These are phyloP conservation scores for Hypoxylon sp. DNA, from an alignment of 2,329 filamentous ascomycete species.

Conservation along the genomic window DNA sequence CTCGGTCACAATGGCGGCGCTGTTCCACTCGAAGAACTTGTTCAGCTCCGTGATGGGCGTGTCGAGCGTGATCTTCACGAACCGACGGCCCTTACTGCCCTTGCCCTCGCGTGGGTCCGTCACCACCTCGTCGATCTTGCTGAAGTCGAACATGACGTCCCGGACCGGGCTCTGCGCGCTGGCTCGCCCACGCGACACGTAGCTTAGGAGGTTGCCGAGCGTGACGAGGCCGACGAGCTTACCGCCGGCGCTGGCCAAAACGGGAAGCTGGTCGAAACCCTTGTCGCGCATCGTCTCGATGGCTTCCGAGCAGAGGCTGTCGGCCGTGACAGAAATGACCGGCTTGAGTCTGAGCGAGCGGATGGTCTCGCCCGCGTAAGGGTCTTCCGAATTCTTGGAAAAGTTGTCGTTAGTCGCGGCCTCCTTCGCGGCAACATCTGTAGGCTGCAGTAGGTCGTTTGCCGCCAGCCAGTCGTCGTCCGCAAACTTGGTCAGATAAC, in stretches of 20 bases:
- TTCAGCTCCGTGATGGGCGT: slow-evolving; percentile 86
- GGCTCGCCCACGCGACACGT: slow-evolving; percentile 86
- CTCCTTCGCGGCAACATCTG: slow-evolving; percentile 62
- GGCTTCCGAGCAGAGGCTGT: slow-evolving; percentile 81
- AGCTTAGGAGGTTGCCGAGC: slow-evolving; percentile 91
- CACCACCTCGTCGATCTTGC: slow-evolving; percentile 85
- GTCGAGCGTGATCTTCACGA: slow-evolving; percentile 93
- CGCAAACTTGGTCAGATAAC: slow-evolving; percentile 97
- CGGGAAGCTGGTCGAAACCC: slow-evolving; percentile 96
- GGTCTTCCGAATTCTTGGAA: slow-evolving; percentile 63
- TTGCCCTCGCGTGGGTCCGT: slow-evolving; percentile 76
- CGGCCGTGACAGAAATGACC: slow-evolving; percentile 83
- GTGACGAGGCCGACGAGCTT: slow-evolving; percentile 93
- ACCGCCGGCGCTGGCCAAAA: slow-evolving; percentile 75
- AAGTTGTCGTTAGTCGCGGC: slow-evolving; percentile 55
- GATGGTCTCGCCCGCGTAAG: slow-evolving; percentile 83
- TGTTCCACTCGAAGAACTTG: slow-evolving; percentile 98
- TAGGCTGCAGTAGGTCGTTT: slow-evolving; percentile 84
- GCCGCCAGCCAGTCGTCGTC: slow-evolving; percentile 99
- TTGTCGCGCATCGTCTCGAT: slow-evolving; percentile 99
- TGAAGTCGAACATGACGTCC: slow-evolving; percentile 97
- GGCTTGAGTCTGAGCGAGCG: slow-evolving; percentile 89
- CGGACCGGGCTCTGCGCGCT: slow-evolving; percentile 78
- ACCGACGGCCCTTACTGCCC: slow-evolving; percentile 70
- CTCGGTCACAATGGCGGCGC: slow-evolving; percentile 93